Conservation (phyloP, 768 basidiomycete genomes). For the Sporobolomyces pararoseus region DNA sequence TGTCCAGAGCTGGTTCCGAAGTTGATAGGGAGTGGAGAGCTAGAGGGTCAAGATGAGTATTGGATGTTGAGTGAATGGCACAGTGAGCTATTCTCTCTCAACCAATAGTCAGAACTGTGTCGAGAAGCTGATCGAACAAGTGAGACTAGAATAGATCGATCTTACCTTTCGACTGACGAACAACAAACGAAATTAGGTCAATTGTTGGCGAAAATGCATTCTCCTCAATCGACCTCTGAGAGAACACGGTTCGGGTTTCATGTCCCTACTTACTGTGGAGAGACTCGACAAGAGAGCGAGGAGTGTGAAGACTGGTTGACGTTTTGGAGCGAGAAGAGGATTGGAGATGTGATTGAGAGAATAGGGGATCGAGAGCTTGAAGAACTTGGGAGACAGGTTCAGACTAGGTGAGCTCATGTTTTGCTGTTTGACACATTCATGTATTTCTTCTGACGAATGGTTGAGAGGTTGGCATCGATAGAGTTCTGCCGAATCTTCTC, state of each 20-base stretch:
- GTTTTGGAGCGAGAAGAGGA: neutral
- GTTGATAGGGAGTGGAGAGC: conserved; percentile 16
- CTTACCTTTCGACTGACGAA: neutral
- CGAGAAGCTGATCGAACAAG: neutral
- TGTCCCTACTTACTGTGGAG: neutral
- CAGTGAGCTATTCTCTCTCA: neutral
- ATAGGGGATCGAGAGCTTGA: neutral
- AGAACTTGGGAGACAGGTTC: neutral
- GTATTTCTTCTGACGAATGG: too few species aligned
- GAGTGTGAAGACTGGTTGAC: neutral
- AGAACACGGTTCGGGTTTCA: neutral
- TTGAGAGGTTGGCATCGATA: neutral
- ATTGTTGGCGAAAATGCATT: neutral
- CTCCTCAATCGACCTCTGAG: neutral
- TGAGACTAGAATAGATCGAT: neutral
- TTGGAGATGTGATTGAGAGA: neutral
- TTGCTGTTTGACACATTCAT: neutral
- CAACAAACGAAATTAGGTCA: neutral
- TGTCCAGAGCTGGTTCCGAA: neutral
- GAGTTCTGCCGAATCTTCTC: conserved; percentile 11
- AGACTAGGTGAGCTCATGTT: neutral
- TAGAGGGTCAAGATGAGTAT: neutral
- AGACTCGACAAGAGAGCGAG: neutral
- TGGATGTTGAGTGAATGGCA: conserved; percentile 29
- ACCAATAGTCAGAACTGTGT: neutral